Conservation (phyloP, 176 grass and related monocot species). For the Ensete glaucum region DNA sequence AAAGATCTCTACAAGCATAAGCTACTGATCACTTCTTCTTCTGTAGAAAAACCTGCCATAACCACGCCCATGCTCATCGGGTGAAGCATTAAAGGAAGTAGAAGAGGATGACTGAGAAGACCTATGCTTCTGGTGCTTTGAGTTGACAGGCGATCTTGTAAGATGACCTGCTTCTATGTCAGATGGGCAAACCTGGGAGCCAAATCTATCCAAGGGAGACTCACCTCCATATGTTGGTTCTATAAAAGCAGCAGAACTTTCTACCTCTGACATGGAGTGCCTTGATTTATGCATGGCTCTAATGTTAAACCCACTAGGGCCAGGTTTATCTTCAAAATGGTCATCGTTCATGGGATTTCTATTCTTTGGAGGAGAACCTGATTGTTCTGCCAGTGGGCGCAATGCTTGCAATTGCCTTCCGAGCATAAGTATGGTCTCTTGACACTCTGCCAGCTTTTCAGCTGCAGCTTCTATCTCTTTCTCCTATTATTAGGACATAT, state of each 20-base stretch:
- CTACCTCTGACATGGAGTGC: neutral
- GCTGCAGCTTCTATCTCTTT: constrained; percentile 21
- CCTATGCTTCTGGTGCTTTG: constrained; percentile 15
- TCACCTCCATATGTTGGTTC: neutral
- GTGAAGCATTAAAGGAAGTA: neutral
- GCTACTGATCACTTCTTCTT: constrained; percentile 8
- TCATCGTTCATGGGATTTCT: neutral
- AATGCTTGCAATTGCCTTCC: constrained; percentile 20
- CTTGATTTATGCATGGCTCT: neutral
- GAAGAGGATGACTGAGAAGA: constrained; percentile 5
- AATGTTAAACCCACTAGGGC: neutral
- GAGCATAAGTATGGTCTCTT: constrained; percentile 22
- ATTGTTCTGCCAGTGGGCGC: neutral
- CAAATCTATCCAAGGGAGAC: neutral
- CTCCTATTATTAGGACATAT: constrained; percentile 8
- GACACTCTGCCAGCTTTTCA: constrained; percentile 21
- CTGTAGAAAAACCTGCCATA: constrained; percentile 23
- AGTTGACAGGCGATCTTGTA: constrained; percentile 7
- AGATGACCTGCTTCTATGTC: constrained; percentile 9
- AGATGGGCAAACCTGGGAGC: constrained; percentile 3
- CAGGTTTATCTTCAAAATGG: neutral
- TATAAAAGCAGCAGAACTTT: neutral
- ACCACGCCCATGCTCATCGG: constrained; percentile 16
- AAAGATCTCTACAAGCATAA: neutral
- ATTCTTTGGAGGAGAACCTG: constrained; percentile 1